Evolutionary conservation across 441 rosid genomes (phyloP).

Genomic region (Aleurites moluccanus): DNA sequence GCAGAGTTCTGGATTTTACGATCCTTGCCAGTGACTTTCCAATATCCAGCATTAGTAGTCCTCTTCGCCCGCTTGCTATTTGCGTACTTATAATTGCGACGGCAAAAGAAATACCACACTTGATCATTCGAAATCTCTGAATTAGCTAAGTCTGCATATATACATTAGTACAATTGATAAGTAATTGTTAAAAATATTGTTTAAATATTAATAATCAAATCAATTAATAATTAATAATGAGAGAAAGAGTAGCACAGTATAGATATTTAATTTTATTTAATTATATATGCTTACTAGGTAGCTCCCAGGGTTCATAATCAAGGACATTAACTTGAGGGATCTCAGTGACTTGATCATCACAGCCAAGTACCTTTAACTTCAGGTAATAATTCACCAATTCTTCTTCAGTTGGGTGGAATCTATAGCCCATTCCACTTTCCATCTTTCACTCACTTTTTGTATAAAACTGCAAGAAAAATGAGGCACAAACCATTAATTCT

Average conservation of each 20-base stretch:
- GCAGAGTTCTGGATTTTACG: slow-evolving; percentile 38
- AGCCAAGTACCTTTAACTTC: slow-evolving; percentile 31
- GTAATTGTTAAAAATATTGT: too few relatives aligned
- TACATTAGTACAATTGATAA: too few relatives aligned
- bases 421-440: slow-evolving; percentile 5
- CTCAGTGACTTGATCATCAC: slow-evolving; percentile 19
- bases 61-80: slow-evolving; percentile 19
- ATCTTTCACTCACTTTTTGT: not conserved
- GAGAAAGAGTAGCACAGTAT: too few relatives aligned
- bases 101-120: slow-evolving; percentile 29
- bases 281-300: too few relatives aligned
- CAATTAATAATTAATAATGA: too few relatives aligned
- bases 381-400: slow-evolving; percentile 38
- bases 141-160: not conserved
- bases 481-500: too few relatives aligned
- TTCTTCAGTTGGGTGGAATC: slow-evolving; percentile 48
- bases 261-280: too few relatives aligned
- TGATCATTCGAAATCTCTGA: slow-evolving; percentile 14
- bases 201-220: too few relatives aligned
- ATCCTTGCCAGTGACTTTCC: slow-evolving; percentile 34
- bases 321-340: slow-evolving; percentile 41
- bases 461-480: too few relatives aligned
- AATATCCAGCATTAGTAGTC: slow-evolving; percentile 25
- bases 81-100: slow-evolving; percentile 19
- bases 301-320: slow-evolving; percentile 52